Evolutionary conservation across 78 protist species (phyloP).

Genomic region (Andalucia godoyi): DNA sequence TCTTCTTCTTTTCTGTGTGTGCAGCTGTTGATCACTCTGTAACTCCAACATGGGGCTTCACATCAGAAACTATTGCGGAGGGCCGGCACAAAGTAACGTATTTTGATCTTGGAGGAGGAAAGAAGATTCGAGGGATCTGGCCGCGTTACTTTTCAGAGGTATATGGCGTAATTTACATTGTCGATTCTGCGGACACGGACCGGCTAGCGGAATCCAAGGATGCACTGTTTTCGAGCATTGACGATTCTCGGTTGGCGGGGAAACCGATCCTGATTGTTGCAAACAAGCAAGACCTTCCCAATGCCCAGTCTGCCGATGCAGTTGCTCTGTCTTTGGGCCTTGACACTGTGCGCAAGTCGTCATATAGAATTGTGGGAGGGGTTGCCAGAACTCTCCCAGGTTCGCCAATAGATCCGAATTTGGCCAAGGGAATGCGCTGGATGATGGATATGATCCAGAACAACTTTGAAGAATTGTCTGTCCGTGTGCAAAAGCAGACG

Average conservation of each 20-base stretch:
- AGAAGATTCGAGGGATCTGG: slow-evolving; percentile 13
- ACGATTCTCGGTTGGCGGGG: not conserved
- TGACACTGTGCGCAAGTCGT: too few relatives aligned
- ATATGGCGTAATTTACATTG: slow-evolving; percentile 21
- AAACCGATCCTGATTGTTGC: slow-evolving; percentile 34
- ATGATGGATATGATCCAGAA: too few relatives aligned
- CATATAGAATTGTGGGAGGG: too few relatives aligned
- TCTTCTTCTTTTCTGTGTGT: not conserved
- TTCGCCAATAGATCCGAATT: too few relatives aligned
- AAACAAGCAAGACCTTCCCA: slow-evolving; percentile 19
- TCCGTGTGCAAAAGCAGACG: too few relatives aligned
- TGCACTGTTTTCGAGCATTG: not conserved
- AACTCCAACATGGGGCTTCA: slow-evolving; percentile 8
- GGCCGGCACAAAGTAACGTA: not conserved
- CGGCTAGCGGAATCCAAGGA: slow-evolving; percentile 4
- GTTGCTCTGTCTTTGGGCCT: too few relatives aligned
- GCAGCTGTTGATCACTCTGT: not conserved
- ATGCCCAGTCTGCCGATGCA: not conserved
- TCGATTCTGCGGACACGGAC: slow-evolving; percentile 9
- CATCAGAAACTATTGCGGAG: not conserved
- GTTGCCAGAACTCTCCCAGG: too few relatives aligned
- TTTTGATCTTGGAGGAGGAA: slow-evolving; percentile 20
- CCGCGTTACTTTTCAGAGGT: slow-evolving; percentile 14
- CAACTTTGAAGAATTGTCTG: too few relatives aligned
- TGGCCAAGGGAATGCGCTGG: too few relatives aligned